Conservation (phyloP, 73 alveolate species). For the Paramecium octaurelia region DNA sequence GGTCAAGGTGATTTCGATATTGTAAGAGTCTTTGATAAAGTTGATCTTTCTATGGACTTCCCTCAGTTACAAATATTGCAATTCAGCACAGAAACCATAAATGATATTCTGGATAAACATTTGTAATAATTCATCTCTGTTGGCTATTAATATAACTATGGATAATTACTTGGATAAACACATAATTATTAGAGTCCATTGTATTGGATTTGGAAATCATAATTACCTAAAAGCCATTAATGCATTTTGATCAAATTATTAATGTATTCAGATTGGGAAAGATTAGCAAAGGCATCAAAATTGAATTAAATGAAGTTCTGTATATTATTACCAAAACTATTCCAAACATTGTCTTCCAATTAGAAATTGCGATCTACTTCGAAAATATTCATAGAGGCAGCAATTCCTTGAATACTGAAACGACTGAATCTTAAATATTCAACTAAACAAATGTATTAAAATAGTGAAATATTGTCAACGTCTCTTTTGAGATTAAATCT, state of each 20-base stretch:
- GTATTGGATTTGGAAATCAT: background rate
- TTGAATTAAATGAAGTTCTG: background rate
- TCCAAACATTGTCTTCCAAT: slow-evolving; percentile 32
- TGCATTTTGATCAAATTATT: background rate
- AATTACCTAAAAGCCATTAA: background rate
- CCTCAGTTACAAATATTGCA: background rate
- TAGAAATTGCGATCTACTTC: slow-evolving; percentile 8
- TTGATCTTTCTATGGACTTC: background rate
- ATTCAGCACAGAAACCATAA: slow-evolving; percentile 3
- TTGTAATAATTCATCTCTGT: background rate
- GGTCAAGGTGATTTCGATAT: background rate
- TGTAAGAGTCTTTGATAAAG: background rate
- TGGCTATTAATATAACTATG: background rate
- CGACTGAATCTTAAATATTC: background rate
- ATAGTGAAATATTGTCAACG: background rate
- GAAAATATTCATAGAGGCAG: background rate
- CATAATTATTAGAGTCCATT: background rate
- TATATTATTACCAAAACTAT: slow-evolving; percentile 8
- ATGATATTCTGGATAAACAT: background rate
- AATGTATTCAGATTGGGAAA: background rate
- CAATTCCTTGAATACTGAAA: background rate
- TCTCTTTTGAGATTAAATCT: background rate
- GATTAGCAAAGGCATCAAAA: background rate
- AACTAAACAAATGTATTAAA: background rate
- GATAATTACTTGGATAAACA: background rate